Evolutionary conservation across 352 stramenopile genomes (phyloP).

Genomic region (Peronospora farinosa): DNA sequence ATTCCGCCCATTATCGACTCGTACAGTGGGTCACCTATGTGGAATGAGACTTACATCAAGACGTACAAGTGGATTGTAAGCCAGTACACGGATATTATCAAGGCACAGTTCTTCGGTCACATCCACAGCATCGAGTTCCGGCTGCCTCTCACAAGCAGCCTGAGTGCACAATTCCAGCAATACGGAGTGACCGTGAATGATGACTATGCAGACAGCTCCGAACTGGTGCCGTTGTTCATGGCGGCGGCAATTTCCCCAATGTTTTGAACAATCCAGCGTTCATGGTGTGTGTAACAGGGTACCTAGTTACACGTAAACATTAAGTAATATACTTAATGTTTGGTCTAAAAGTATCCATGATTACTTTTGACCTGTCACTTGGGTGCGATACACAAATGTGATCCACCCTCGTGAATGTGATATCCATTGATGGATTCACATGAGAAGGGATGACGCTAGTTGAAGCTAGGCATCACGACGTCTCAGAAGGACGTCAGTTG

Average conservation of each 20-base stretch:
- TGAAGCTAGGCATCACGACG: too few relatives aligned
- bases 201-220: constrained; percentile 14
- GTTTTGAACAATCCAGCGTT: constrained; percentile 90
- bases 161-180: constrained; percentile 10
- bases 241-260: constrained; percentile 81
- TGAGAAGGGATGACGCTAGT: too few relatives aligned
- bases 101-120: constrained; percentile 89
- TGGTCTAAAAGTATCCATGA: too few relatives aligned
- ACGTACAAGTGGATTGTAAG: constrained; percentile 74
- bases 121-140: constrained; percentile 90
- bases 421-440: too few relatives aligned
- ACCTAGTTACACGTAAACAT: too few relatives aligned
- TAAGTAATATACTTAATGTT: too few relatives aligned
- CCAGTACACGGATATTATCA: constrained; percentile 54
- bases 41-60: constrained; percentile 79
- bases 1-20: constrained; percentile 88
- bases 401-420: too few relatives aligned
- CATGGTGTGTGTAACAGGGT: too few relatives aligned
- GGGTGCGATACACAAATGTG: too few relatives aligned
- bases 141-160: constrained; percentile 25
- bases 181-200: constrained; percentile 12
- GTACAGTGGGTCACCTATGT: constrained; percentile 74
- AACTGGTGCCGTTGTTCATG: constrained; percentile 73
- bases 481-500: too few relatives aligned
- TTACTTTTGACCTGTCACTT: too few relatives aligned